Conservation (phyloP, 257 asterid species). For the Solanum bulbocastanum region DNA sequence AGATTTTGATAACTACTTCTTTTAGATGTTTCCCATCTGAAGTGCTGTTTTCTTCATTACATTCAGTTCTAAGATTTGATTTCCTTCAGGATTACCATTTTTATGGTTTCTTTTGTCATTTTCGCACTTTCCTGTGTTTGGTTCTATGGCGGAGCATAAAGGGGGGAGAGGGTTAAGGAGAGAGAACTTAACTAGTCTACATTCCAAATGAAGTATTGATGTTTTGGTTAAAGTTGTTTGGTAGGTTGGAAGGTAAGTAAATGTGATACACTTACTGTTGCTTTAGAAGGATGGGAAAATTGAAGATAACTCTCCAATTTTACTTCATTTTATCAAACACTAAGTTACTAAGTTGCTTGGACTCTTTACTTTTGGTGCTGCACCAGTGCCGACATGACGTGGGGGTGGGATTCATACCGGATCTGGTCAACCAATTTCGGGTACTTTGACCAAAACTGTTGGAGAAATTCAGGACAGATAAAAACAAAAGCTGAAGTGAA, state of each 20-base stretch:
- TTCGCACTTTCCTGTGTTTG: not conserved
- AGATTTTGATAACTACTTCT: not conserved
- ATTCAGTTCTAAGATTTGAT: not conserved
- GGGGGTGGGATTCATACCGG: not conserved
- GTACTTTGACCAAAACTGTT: not conserved
- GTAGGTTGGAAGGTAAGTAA: not conserved
- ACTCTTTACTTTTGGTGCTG: not conserved
- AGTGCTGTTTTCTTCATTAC: not conserved
- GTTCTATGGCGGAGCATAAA: not conserved
- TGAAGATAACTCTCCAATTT: not conserved
- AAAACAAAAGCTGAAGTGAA: not conserved
- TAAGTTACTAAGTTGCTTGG: not conserved
- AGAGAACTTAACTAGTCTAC: not conserved
- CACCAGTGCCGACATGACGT: not conserved
- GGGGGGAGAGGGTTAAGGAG: not conserved
- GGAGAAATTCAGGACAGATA: not conserved
- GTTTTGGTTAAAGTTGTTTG: not conserved
- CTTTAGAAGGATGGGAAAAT: not conserved
- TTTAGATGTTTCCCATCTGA: not conserved
- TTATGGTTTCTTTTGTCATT: conserved; percentile 5
- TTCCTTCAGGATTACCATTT: not conserved
- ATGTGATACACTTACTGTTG: not conserved
- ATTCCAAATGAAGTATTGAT: not conserved
- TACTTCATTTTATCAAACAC: not conserved
- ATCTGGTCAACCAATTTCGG: not conserved